Conservation (phyloP, 2,329 filamentous ascomycete genomes). For the Microcyclosporella mali region DNA sequence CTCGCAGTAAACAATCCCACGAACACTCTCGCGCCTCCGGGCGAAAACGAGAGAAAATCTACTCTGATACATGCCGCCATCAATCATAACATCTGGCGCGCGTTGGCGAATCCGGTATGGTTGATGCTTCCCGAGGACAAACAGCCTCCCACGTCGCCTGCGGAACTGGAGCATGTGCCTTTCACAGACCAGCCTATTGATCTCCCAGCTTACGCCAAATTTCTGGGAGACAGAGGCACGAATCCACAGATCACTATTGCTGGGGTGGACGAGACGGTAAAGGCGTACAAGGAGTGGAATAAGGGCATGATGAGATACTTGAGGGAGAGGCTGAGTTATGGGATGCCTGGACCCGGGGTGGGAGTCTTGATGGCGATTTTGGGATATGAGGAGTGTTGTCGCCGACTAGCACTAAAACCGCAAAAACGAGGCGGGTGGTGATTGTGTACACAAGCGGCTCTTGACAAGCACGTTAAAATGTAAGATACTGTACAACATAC, state of each 20-base stretch:
- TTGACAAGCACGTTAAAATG: background rate
- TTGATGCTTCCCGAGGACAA: conserved; percentile 4
- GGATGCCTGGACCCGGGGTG: conserved; percentile 48
- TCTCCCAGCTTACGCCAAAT: conserved; percentile 5
- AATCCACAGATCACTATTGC: conserved; percentile 12
- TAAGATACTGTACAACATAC: conserved; percentile 8
- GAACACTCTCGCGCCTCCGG: too few species aligned
- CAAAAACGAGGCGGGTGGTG: conserved; percentile 4
- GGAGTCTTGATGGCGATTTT: conserved; percentile 50
- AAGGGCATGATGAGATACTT: conserved; percentile 49
- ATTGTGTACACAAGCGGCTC: background rate
- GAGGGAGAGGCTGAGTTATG: conserved; percentile 51
- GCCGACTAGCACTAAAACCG: conserved; percentile 24
- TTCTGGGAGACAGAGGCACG: conserved; percentile 6
- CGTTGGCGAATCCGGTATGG: conserved; percentile 7
- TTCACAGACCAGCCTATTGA: conserved; percentile 12
- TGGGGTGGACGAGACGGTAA: conserved; percentile 7
- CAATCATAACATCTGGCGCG: conserved; percentile 9
- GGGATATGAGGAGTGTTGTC: conserved; percentile 46
- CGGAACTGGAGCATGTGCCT: conserved; percentile 7
- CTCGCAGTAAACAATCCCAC: too few species aligned
- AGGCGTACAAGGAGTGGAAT: conserved; percentile 21
- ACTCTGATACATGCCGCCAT: conserved; percentile 4
- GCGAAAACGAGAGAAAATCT: background rate
- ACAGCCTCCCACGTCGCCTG: conserved; percentile 2